A percentile compares a stretch with the other conserved stretches of the same genome.
Conservation (phyloP, 306 rosid species). For the Lithocarpus polystachyus region DNA sequence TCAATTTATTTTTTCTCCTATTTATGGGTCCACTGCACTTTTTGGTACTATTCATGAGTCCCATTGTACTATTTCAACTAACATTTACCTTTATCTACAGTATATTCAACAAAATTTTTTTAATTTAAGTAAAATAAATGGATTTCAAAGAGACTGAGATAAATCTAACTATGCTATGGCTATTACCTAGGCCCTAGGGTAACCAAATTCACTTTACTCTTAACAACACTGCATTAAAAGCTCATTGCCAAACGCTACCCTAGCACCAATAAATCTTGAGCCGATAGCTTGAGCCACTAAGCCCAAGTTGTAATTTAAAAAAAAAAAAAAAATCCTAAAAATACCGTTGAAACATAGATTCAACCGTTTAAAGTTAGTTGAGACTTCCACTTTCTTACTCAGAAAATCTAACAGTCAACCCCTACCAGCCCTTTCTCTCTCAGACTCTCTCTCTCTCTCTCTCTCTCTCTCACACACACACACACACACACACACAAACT, state of each 20-base stretch:
- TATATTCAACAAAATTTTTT: no score
- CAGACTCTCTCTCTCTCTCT: background rate
- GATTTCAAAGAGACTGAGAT: no score
- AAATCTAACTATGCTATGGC: no score
- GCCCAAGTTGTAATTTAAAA: background rate
- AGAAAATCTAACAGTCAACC: slow-evolving; percentile 88
- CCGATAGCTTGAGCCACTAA: slow-evolving; percentile 1
- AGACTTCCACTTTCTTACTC: slow-evolving; percentile 20
- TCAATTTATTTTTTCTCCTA: no score
- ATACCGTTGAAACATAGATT: slow-evolving; percentile 60
- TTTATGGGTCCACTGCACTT: no score
- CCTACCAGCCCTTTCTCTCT: slow-evolving; percentile 58
- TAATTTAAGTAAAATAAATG: no score
- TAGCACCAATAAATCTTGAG: background rate
- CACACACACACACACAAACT: no score
- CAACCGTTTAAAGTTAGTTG: slow-evolving; percentile 73
- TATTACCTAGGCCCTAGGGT: no score
- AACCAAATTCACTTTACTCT: no score
- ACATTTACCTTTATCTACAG: no score
- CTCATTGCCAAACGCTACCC: background rate
- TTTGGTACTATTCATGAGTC: no score
- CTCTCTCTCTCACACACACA: background rate
- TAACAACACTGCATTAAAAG: background rate
- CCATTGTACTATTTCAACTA: no score
- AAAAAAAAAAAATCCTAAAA: background rate